These are phyloP conservation scores for Lachnellula subtilissima DNA, from an alignment of 2,329 filamentous ascomycete species.

Conservation along the genomic window DNA sequence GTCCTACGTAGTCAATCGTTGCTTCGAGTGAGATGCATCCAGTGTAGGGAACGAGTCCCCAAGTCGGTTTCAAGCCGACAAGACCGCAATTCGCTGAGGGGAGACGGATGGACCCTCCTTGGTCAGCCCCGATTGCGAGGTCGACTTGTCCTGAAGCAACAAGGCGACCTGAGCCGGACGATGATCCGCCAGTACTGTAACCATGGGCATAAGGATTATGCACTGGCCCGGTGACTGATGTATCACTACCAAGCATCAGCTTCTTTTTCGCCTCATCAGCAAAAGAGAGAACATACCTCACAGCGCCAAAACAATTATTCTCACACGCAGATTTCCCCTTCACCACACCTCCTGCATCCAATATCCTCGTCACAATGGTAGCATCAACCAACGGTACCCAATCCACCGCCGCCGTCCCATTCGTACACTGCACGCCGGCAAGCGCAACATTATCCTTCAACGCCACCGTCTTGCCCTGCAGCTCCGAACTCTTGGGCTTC, in stretches of 20 bases:
- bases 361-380: constrained; percentile 19
- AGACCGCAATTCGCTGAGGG: constrained; percentile 24
- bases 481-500: constrained; percentile 11
- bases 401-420: constrained; percentile 21
- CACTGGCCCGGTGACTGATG: constrained; percentile 20
- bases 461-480: constrained; percentile 19
- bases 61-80: constrained; percentile 26
- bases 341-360: constrained; percentile 22
- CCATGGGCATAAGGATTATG: constrained; percentile 43
- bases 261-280: background rate
- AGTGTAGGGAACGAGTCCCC: constrained; percentile 26
- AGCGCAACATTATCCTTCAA: constrained; percentile 25
- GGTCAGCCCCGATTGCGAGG: constrained; percentile 33
- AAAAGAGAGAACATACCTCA: constrained; percentile 11
- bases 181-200: constrained; percentile 47
- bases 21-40: constrained; percentile 44
- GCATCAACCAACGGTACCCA: constrained; percentile 23
- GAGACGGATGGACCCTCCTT: constrained; percentile 25
- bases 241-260: constrained; percentile 12
- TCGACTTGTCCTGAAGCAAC: constrained; percentile 41
- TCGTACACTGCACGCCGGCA: constrained; percentile 21
- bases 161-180: constrained; percentile 42
- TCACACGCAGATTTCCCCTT: constrained; percentile 24
- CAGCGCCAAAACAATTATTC: constrained; percentile 25
- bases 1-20: constrained; percentile 46